Base-by-base conservation (phyloP, 1,284 basidiomycete species). In the Cryptococcus sp. region DNA sequence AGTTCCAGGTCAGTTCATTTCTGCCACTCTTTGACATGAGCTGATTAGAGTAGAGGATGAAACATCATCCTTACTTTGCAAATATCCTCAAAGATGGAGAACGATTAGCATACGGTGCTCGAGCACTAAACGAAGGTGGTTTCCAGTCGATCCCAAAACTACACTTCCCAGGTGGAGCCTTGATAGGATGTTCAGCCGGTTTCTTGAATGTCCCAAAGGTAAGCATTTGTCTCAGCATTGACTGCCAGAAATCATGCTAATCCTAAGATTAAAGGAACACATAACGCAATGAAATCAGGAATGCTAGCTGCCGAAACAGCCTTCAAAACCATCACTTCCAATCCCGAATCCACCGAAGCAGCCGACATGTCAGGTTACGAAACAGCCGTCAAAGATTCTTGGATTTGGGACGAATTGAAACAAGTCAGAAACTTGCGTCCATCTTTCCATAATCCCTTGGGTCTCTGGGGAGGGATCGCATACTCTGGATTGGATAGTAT, bases 211-310 rank as follows among this genome's bases (percentile, higher is more conserved):
- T 97, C 14, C 88, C 93, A 37, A 98, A 98, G 60, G 69, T 66
- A 24, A 46, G 67, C 16, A 7, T 10, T 34, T 13, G 4, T 4
- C 23, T 41, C 2, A 14, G 24, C 31, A 34, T 39, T 22, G 23
- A 7, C 18, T 4, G 9, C 19, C 14, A 45, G 7, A 39, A 37
- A 23, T n/a, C n/a, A n/a, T n/a, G n/a, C n/a, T n/a, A n/a, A n/a
- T n/a, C n/a, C n/a, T 5, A 55, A 72, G 78, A 98, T 98, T 77
- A 98, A 98, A 75, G 94, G 94, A n/a, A 96, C 93, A 0, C 96
- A 98, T 74, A 98, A 94, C 56, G 93, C 94, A n/a, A 98, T 98
- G 94, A 96, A 98, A 79, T 90, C 87, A 42, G 94, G 94, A 19
- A 98, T 98, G 86, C 79, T 98, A 19, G 94, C 93, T 32, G 96